Evolutionary conservation across 2,329 filamentous ascomycete genomes (phyloP).

Genomic region (Teratosphaeria zuluensis): DNA sequence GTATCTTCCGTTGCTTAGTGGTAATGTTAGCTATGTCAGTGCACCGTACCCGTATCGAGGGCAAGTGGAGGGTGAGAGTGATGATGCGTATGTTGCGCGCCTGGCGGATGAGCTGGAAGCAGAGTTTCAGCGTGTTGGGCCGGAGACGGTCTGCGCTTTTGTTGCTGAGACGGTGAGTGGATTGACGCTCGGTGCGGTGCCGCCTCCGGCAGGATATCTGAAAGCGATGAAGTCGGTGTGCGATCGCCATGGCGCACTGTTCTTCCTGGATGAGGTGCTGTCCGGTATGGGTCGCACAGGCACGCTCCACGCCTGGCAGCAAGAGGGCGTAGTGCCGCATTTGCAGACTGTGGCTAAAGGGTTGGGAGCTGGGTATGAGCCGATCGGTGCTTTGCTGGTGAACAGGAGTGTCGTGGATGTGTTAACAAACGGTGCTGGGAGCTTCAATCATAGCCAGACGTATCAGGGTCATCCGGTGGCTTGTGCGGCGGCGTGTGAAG

Average conservation of each 20-base stretch:
- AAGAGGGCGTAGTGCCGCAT: conserved; percentile 44
- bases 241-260: conserved; percentile 44
- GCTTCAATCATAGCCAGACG: conserved; percentile 50
- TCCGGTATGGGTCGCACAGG: conserved; percentile 23
- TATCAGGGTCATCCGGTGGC: conserved; percentile 49
- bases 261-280: conserved; percentile 45
- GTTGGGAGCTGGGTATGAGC: conserved; percentile 51
- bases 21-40: conserved; percentile 21
- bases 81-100: conserved; percentile 31
- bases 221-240: conserved; percentile 45
- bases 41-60: conserved; percentile 29
- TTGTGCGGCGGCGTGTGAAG: conserved; percentile 51
- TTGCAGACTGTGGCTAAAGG: conserved; percentile 56
- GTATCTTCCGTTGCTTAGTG: conserved; percentile 25
- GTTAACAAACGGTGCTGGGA: conserved; percentile 31
- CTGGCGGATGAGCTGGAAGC: conserved; percentile 39
- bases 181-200: conserved; percentile 42
- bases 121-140: conserved; percentile 39
- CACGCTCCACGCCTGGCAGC: conserved; percentile 22
- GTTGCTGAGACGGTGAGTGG: conserved; percentile 43
- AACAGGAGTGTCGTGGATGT: conserved; percentile 38
- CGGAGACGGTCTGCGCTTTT: conserved; percentile 40
- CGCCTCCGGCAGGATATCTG: conserved; percentile 45
- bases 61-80: conserved; percentile 16
- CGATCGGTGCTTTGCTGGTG: conserved; percentile 49